A percentile compares a stretch with the other conserved stretches of the same genome.
These are phyloP conservation scores for Aspergillus ustus DNA, from an alignment of 2,329 filamentous ascomycete genomes.

Conservation along the genomic window DNA sequence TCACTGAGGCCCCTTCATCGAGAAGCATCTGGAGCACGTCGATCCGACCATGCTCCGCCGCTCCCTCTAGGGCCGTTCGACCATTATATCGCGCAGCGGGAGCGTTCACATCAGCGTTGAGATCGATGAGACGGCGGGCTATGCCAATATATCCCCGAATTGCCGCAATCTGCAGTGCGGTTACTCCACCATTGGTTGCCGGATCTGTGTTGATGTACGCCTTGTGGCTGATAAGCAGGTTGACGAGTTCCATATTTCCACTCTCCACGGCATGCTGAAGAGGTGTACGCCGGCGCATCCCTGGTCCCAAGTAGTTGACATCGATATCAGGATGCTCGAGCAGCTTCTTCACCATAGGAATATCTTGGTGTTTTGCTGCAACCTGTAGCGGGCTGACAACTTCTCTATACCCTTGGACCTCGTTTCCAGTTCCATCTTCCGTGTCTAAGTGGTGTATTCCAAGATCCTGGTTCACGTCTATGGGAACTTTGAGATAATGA, in stretches of 20 bases:
- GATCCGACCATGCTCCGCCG: constrained; percentile 34
- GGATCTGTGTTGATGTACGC: constrained; percentile 11
- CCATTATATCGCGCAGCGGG: constrained; percentile 22
- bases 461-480: background rate
- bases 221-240: constrained; percentile 22
- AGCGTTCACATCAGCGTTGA: constrained; percentile 29
- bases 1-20: constrained; percentile 25
- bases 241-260: constrained; percentile 23
- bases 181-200: constrained; percentile 23
- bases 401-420: background rate
- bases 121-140: constrained; percentile 24
- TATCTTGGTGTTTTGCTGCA: background rate
- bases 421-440: background rate
- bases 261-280: constrained; percentile 24
- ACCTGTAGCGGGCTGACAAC: background rate
- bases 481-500: background rate
- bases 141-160: constrained; percentile 31
- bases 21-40: constrained; percentile 36
- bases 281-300: constrained; percentile 1
- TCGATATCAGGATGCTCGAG: constrained; percentile 5
- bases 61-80: constrained; percentile 33
- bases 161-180: constrained; percentile 34
- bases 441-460: background rate
- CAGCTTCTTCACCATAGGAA: background rate
- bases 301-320: constrained; percentile 17